Conservation (phyloP, 352 stramenopile genomes). For the Aphanomyces astaci region DNA sequence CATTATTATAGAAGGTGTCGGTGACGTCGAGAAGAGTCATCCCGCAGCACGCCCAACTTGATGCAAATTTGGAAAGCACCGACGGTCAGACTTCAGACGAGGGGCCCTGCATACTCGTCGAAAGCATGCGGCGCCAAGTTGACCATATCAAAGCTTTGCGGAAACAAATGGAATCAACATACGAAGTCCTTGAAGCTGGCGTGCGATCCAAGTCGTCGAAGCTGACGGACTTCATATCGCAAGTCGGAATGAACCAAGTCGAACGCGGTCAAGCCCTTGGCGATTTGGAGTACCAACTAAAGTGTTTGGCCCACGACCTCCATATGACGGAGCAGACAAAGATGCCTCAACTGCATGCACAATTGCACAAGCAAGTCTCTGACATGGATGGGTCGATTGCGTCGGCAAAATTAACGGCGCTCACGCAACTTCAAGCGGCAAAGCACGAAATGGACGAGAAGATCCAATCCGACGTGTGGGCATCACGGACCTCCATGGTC, state of each 20-base stretch:
- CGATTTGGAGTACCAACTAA: neutral
- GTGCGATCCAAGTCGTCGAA: neutral
- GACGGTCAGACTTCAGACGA: too few relatives aligned
- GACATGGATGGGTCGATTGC: neutral
- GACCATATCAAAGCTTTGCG: neutral
- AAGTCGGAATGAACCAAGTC: conserved; percentile 7
- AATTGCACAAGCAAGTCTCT: neutral
- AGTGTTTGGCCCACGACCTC: neutral
- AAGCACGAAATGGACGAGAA: neutral
- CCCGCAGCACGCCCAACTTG: too few relatives aligned
- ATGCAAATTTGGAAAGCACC: too few relatives aligned
- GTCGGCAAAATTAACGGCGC: neutral
- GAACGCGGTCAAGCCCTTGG: neutral
- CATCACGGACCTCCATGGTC: neutral
- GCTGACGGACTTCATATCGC: neutral
- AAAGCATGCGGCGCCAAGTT: neutral
- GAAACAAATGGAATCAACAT: neutral
- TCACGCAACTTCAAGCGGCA: neutral
- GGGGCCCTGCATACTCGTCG: too few relatives aligned
- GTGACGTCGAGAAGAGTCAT: too few relatives aligned
- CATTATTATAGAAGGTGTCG: too few relatives aligned
- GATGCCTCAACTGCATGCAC: neutral
- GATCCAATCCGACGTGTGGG: neutral
- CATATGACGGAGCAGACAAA: neutral
- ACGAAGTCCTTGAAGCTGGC: neutral